Evolutionary conservation across 768 basidiomycete species (phyloP).

Genomic region (Gloeophyllum trabeum): DNA sequence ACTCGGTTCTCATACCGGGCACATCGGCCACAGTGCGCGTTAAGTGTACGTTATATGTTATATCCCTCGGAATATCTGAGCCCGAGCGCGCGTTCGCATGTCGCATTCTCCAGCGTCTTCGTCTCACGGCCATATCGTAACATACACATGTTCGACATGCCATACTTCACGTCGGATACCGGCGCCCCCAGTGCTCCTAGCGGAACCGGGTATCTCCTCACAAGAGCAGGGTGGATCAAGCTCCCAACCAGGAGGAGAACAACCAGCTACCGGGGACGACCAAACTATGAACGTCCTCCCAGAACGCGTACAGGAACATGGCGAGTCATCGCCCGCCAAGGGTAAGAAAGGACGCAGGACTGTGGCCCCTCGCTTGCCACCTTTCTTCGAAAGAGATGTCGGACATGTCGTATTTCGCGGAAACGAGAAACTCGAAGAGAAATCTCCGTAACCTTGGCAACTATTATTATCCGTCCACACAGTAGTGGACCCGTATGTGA

Average conservation of each 20-base stretch:
- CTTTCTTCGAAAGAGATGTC: constrained; percentile 47
- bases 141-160: constrained; percentile 52
- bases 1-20: constrained; percentile 56
- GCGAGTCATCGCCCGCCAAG: no score
- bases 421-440: constrained; percentile 26
- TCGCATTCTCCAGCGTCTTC: constrained; percentile 21
- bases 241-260: no score
- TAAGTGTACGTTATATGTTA: constrained; percentile 33
- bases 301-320: no score
- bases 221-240: no score
- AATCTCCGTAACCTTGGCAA: constrained; percentile 7
- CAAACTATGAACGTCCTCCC: no score
- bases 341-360: constrained; percentile 6
- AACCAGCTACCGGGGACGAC: background rate
- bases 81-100: background rate
- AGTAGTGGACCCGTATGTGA: background rate
- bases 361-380: constrained; percentile 30
- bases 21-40: constrained; percentile 52
- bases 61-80: background rate
- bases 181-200: constrained; percentile 39
- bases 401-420: constrained; percentile 65
- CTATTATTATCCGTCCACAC: no score
- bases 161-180: constrained; percentile 52
- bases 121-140: constrained; percentile 41
- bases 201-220: no score